Conservation (phyloP, 2,329 filamentous ascomycete genomes). For the Colletotrichum zoysiae region DNA sequence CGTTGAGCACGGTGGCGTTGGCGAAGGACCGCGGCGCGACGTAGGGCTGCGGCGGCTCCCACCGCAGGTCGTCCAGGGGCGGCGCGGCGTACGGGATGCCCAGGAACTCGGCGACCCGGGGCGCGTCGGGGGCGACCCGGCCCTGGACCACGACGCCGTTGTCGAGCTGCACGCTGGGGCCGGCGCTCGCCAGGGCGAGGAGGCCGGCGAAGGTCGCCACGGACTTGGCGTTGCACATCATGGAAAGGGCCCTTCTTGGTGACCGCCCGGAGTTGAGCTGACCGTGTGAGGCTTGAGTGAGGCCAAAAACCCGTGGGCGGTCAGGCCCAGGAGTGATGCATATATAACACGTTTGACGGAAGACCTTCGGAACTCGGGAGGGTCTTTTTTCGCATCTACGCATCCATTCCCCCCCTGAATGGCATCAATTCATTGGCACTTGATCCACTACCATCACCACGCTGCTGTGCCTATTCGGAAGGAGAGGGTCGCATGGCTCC, state of each 20-base stretch:
- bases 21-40: constrained; percentile 13
- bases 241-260: constrained; percentile 8
- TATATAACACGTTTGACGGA: constrained; percentile 6
- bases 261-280: constrained; percentile 8
- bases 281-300: not conserved
- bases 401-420: constrained; percentile 3
- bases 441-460: constrained; percentile 22
- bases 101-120: constrained; percentile 43
- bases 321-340: not conserved
- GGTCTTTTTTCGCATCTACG: not conserved
- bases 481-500: constrained; percentile 15
- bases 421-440: not conserved
- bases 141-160: constrained; percentile 35
- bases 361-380: constrained; percentile 23
- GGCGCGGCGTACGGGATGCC: constrained; percentile 69
- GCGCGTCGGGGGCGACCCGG: constrained; percentile 29
- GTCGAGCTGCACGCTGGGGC: constrained; percentile 29
- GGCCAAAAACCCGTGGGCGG: not conserved
- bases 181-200: constrained; percentile 31
- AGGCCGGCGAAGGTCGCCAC: constrained; percentile 31
- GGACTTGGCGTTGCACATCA: constrained; percentile 37
- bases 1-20: constrained; percentile 28
- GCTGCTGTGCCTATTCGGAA: constrained; percentile 19
- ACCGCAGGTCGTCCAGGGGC: constrained; percentile 65
- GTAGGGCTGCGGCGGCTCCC: constrained; percentile 51